Percentiles rank a stretch among this genome's conserved stretches.
These are phyloP conservation scores for Aspergillus quadricinctus DNA, from an alignment of 2,329 filamentous ascomycete species.

Conservation along the genomic window DNA sequence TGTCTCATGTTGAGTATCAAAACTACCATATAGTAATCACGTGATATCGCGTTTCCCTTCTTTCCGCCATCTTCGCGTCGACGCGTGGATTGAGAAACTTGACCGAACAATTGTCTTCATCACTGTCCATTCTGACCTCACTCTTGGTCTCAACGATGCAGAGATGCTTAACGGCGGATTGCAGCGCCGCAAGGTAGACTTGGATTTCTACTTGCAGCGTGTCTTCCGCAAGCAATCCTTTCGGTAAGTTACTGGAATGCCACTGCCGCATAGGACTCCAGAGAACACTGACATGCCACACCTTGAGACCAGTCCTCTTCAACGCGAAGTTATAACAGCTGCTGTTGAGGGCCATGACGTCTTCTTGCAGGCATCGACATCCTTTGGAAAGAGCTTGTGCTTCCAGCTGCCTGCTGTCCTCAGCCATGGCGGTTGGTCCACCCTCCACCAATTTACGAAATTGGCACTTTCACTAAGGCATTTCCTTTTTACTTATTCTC, in stretches of 20 bases:
- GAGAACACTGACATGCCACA: conserved; percentile 1
- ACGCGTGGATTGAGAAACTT: conserved; percentile 1
- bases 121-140: neutral
- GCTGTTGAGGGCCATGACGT: conserved; percentile 82
- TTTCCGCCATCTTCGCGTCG: conserved; percentile 7
- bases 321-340: conserved; percentile 81
- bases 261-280: neutral
- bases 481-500: conserved; percentile 12
- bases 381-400: conserved; percentile 87
- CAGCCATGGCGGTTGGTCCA: conserved; percentile 69
- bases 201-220: conserved; percentile 68
- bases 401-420: conserved; percentile 89
- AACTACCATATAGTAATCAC: conserved; percentile 10
- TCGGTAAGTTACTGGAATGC: conserved; percentile 47
- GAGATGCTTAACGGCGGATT: conserved; percentile 25
- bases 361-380: conserved; percentile 73
- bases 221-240: conserved; percentile 73
- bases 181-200: conserved; percentile 46
- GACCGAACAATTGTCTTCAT: neutral
- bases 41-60: conserved; percentile 21
- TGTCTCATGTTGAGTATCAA: conserved; percentile 2
- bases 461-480: conserved; percentile 5
- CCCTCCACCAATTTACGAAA: conserved; percentile 2
- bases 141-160: conserved; percentile 16
- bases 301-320: conserved; percentile 60